Evolutionary conservation across 805 yeast species (phyloP), one percentile per base, ranked within the genome.

Genomic region (Kodamaea nitidulidarum): DNA sequence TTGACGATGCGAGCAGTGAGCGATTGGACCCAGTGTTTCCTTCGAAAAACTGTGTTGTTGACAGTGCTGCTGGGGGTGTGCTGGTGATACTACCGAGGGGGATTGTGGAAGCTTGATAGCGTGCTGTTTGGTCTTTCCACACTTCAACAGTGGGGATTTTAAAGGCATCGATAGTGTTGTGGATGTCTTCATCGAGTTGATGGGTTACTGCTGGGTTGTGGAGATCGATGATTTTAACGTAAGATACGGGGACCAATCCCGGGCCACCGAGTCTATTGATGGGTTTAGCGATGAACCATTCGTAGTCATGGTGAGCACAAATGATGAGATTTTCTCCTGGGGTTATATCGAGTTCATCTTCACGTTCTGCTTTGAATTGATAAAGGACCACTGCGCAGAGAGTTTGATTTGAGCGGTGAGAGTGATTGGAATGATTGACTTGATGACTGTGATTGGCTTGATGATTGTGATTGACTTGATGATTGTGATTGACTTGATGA

Each of bases 281-380:
- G 10, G 96, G 96, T 59, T 93, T 93, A 4, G 97, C 98, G 43
- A 93, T 93, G 52, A 88, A 90, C 99, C 99, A 93, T 64, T 95
- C 99, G 48, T 72, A 84, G 40, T 88, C 88, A 56, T 91, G 95
- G 61, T 91, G 97, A 2, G 99, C 99, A 63, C 96, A 91, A 9
- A 95, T 79, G 21, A 90, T 85, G 45, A 93, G 75, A 51, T 85
- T 83, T 52, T 93, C 99, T 27, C 97, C 97, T 1, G 85, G 85
- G 20, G 61, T 55, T 2, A 91, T 87, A 46, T 83, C 82, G 47
- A 93, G 72, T 62, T 93, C 99, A 64, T 95, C 98, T 4, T 72
- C 71, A 38, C 80, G 60, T 51, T 84, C 88, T 4, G 98, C 97
- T 44, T 70, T 73, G 61, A 93, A 93, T 52, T 87, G 95, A 58